Evolutionary conservation across 768 basidiomycete genomes (phyloP), one percentile per base, ranked within the genome.

Genomic region (Hypholoma sublateritium): DNA sequence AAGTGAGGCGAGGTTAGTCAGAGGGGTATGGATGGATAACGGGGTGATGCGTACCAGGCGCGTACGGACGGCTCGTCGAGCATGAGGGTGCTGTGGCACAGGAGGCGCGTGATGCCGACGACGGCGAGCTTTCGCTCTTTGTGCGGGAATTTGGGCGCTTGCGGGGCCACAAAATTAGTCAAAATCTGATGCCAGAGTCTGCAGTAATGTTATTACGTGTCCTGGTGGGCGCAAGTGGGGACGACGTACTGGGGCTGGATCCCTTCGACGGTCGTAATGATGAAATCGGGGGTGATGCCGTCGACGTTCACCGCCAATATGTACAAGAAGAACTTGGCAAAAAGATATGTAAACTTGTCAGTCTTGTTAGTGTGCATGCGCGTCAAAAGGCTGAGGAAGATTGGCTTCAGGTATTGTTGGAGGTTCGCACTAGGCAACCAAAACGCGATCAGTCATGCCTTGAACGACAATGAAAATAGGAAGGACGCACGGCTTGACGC

Each of bases 321-420:
- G 70, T 86, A 91, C 28, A 89, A 73, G 59, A 95, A 68, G 73
- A 96, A 96, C 64, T 83, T 79, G 4, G 90, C 80, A 67, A 98
- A 89, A 48, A 86, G 79, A 69, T 93, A 91, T 7, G 86, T 85
- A 69, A 88, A 98, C 69, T 86, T 89, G 62, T 95, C 89, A 17
- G 95, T 96, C 72, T 94, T 94, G 74, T 82, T 91, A 19, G 84
- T 80, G 63, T 95, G 94, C 77, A 98, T 80, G 46, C 95, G 81
- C 3, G 85, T 95, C 34, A 98, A 77, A 8, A 98, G 77, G 25
- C 87, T 87, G 72, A 95, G 77, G 59, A 92, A 73, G 19, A 91
- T 74, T 8, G 84, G 84, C 59, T 86, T 87, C 70, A 93, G 80
- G 73, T 89, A 94, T 37, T 81, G 85, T 53, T 81, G 81, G 64